Evolutionary conservation across 768 basidiomycete genomes (phyloP), one percentile per base, ranked within the genome.

Genomic region (Coprinopsis marcescibilis): DNA sequence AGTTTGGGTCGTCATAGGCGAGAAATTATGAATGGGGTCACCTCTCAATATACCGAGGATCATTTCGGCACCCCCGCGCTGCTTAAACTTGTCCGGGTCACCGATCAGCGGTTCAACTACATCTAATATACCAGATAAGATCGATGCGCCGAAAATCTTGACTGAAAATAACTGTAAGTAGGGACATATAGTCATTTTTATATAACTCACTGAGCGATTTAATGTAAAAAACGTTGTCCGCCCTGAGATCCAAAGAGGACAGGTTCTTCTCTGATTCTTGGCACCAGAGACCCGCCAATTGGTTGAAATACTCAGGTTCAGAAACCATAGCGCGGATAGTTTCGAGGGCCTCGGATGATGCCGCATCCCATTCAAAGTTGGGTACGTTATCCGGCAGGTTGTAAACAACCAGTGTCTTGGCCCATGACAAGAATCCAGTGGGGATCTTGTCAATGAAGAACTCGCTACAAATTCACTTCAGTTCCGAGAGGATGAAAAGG

Each of bases 401-500:
- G 57, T 89, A 90, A 13, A 72, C 83, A 55, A 82, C 81, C 41
- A 89, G 66, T 27, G 68, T 71, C 51, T 74, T 60, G 19, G 75
- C 64, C 89, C 91, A 93, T 2, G 78, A 65, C 43, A 93, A 61
- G 68, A 91, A 93, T 1, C 91, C 92, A 5, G 84, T 86, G 27
- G 70, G 65, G 17, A 86, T 65, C 57, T 88, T 84, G 65, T 95
- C 91, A 15, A 86, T 67, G 60, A 83, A 89, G 43, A 64, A 61
- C 17, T 71, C 67, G 34, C 68, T 73, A 19, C 27, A 15, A 26
- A 14, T 19, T 44, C 15, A 12, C 21, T 52, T 53, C 34, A 56
- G 43, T 29, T n/a, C n/a, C n/a, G n/a, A 8, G 42, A 41, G 37
- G 33, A 27, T 8, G 42, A n/a, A 35, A 25, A 34, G 24, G 20